A percentile compares a stretch with the other conserved stretches of the same genome.
These are phyloP conservation scores for Danielozyma ontarioensis DNA, from an alignment of 805 yeast species.

Conservation along the genomic window DNA sequence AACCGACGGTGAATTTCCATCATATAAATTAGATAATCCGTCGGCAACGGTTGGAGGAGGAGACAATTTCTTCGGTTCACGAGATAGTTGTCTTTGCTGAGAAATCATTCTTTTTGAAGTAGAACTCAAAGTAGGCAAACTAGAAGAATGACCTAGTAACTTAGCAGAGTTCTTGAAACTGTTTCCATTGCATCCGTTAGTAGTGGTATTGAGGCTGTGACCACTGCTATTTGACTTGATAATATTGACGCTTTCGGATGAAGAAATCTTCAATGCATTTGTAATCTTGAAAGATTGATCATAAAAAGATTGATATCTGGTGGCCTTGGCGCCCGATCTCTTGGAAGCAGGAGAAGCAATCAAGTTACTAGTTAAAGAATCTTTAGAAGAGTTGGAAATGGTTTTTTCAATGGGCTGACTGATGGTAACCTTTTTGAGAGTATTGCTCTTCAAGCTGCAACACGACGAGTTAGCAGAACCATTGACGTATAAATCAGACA, in stretches of 20 bases:
- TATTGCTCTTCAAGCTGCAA: slow-evolving; percentile 27
- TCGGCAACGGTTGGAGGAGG: slow-evolving; percentile 10
- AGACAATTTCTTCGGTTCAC: slow-evolving; percentile 3
- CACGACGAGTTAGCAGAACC: slow-evolving; percentile 31
- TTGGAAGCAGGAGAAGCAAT: slow-evolving; percentile 10
- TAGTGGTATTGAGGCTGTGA: slow-evolving; percentile 1
- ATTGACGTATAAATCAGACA: slow-evolving; percentile 18
- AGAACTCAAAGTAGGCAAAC: slow-evolving; percentile 15
- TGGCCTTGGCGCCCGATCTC: slow-evolving; percentile 40
- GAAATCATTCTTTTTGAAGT: slow-evolving; percentile 5
- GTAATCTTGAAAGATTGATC: slow-evolving; percentile 41
- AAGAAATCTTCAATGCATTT: slow-evolving; percentile 34
- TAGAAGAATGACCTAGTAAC: slow-evolving; percentile 16
- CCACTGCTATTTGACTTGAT: slow-evolving; percentile 10
- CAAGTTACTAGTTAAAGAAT: slow-evolving; percentile 15
- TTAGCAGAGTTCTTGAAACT: slow-evolving; percentile 2
- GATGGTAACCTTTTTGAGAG: slow-evolving; percentile 7
- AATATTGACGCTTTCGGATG: slow-evolving; percentile 25
- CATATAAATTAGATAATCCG: too few species aligned
- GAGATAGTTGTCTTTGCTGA: slow-evolving; percentile 3
- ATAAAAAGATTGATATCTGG: slow-evolving; percentile 43
- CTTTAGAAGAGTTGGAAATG: slow-evolving; percentile 28
- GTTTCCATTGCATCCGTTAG: too few species aligned
- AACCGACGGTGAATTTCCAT: not conserved
- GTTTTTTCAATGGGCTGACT: slow-evolving; percentile 25